Evolutionary conservation across 2,329 filamentous ascomycete genomes (phyloP).

Genomic region (Cladophialophora yegresii): DNA sequence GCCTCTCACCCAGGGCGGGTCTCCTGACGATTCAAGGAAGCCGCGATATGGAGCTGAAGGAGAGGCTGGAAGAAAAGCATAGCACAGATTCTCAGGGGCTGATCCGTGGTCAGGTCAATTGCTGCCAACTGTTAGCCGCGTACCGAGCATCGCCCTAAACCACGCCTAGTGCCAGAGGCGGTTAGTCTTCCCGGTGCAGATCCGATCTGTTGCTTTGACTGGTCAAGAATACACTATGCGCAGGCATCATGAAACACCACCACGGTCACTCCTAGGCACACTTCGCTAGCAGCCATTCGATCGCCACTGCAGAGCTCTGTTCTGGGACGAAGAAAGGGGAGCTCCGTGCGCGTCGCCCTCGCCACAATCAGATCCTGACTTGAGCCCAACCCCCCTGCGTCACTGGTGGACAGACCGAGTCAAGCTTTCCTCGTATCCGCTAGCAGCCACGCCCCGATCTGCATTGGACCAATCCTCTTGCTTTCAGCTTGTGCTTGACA

Average conservation of each 20-base stretch:
- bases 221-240: slow-evolving; percentile 2
- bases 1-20: neutral
- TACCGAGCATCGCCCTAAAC: neutral
- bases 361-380: neutral
- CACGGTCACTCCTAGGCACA: neutral
- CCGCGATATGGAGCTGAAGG: slow-evolving; percentile 18
- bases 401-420: neutral
- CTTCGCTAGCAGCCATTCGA: neutral
- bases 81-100: slow-evolving; percentile 15
- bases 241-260: slow-evolving; percentile 21
- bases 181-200: slow-evolving; percentile 13
- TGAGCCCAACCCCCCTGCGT: slow-evolving; percentile 7
- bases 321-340: neutral
- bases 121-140: slow-evolving; percentile 25
- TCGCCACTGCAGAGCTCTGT: neutral
- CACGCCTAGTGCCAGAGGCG: neutral
- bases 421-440: slow-evolving; percentile 8
- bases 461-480: slow-evolving; percentile 11
- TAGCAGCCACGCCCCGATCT: neutral
- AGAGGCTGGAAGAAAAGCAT: neutral
- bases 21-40: slow-evolving; percentile 12
- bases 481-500: slow-evolving; percentile 9
- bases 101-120: slow-evolving; percentile 22
- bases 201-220: neutral
- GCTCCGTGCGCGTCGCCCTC: neutral